Percentiles rank a stretch among this genome's conserved stretches.
These are phyloP conservation scores for Mucor piriformis DNA, from an alignment of 371 early-diverging fungal species.

Conservation along the genomic window DNA sequence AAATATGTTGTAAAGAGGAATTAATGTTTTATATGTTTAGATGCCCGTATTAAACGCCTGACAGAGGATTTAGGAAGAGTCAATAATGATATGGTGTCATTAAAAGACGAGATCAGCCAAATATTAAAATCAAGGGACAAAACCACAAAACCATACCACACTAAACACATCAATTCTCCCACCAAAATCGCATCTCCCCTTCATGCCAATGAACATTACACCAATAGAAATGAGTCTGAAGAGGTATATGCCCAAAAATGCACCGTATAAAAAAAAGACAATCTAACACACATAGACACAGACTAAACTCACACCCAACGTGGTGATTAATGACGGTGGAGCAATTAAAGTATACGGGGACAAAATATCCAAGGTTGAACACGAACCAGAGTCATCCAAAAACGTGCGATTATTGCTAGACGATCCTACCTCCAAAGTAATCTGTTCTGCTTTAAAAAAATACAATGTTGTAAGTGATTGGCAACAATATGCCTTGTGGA, in stretches of 20 bases:
- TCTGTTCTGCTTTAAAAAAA: constrained; percentile 86
- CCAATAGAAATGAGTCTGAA: not conserved
- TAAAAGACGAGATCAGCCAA: constrained; percentile 61
- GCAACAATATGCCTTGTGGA: constrained; percentile 85
- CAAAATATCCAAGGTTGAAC: constrained; percentile 66
- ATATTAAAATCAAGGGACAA: constrained; percentile 58
- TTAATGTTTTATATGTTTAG: constrained; percentile 20
- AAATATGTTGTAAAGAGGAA: not conserved
- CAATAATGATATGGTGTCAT: constrained; percentile 48
- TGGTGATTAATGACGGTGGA: constrained; percentile 61
- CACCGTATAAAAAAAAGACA: not conserved
- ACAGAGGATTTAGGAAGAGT: constrained; percentile 58
- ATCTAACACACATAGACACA: not conserved
- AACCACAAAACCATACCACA: constrained; percentile 9
- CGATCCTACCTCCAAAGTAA: constrained; percentile 85
- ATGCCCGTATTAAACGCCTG: constrained; percentile 55
- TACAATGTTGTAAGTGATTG: constrained; percentile 90
- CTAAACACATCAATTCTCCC: constrained; percentile 18
- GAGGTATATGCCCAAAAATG: not conserved
- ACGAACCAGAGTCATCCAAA: constrained; percentile 81
- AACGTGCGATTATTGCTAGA: constrained; percentile 81
- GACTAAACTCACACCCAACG: constrained; percentile 28
- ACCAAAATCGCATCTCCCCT: constrained; percentile 12
- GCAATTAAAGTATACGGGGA: constrained; percentile 79
- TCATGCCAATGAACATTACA: constrained; percentile 2